Base-by-base conservation (phyloP, 164 flowering plant species). In the Vitis rupestris region DNA sequence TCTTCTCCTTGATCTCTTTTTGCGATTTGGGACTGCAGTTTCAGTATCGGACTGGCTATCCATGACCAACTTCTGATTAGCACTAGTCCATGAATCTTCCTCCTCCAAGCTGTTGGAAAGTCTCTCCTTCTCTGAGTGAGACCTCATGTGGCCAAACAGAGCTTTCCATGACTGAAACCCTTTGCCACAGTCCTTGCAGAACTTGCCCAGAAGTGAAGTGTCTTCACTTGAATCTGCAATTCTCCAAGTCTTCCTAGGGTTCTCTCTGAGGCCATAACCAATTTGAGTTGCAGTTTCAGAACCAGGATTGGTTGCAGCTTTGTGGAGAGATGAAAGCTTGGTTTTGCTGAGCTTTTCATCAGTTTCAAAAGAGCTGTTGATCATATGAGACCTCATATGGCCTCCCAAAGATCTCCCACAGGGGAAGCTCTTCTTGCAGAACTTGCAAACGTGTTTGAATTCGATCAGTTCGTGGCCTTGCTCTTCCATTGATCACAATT, bases 341-440 rank as follows among this genome's bases (percentile, higher is more conserved):
- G 67, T 78, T 71, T 55, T 81, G 67, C 63, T 60, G 50, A 31
- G 61, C 74, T 69, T 71, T 16, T 79, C 76, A 1, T 79, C 86
- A 55, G 71, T 50, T 37, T 78, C 72, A 74, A 71, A 66, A 14
- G 83, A 77, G 70, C 65, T 76, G 69, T 17, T 76, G 65, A 74
- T 80, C 84, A 88, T 65, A 73, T 93, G 98, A 76, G 96, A 86
- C 88, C 97, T 88, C 91, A 90, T 94, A 78, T 94, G 98, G 59
- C 98, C 97, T 12, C 97, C 98, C 66, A 94, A 75, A 56, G 97
- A 90, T 83, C 94, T 89, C 0, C 97, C 98, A 75, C 90, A 88
- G 13, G 81, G 77, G 69, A 92, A 94, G 37, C 78, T 82, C 80
- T 89, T 92, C 72, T 70, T 64, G 80, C 98, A 94, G 70, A 88